Base-by-base conservation (phyloP, 2,329 filamentous ascomycete genomes). In the Talaromyces sp. region DNA sequence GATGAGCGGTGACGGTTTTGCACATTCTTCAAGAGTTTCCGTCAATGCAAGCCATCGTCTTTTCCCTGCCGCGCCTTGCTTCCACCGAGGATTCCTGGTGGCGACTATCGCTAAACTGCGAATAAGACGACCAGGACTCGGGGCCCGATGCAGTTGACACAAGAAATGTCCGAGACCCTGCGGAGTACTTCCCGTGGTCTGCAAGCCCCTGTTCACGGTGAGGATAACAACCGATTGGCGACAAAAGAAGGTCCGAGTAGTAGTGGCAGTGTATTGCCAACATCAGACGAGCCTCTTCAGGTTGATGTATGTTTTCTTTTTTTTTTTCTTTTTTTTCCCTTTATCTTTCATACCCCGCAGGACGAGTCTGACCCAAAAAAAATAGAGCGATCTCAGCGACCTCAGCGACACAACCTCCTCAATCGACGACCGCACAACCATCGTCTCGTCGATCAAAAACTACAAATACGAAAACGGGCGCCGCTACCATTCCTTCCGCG, bases 401-500 rank as follows among this genome's bases (percentile, higher is more conserved):
- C 9, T 30, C 30, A n/a, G 16, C 56, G 59, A 63, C 42, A 12
- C 50, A 18, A 30, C 59, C 16, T 61, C 62, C 10, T 58, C 51
- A 28, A 9, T 63, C 42, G 51, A 63, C 55, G 62, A 63, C 34
- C 56, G 55, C n/a, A 60, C 62, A n/a, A 63, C 62, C 4, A 59
- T 63, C 18, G 59, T 61, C 28, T 63, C 62, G 9, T 59, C 62
- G 10, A 61, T 64, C 63, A 60, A 52, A 16, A 59, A 63, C 50
- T 70, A 65, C 54, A 66, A 65, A 40, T 65, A 67, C 53, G 70
- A 72, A 60, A 72, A 74, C 50, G 72, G 72, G 51, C 67, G 72
- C 7, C 67, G 70, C 51, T 74, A 74, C 53, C 70, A 72, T 57
- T 69, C 69, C 9, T 73, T 68, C 57, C 69, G 69, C 40, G 68